These are phyloP conservation scores for Coprinopsis sp. DNA, from an alignment of 768 basidiomycete genomes.

Conservation along the genomic window DNA sequence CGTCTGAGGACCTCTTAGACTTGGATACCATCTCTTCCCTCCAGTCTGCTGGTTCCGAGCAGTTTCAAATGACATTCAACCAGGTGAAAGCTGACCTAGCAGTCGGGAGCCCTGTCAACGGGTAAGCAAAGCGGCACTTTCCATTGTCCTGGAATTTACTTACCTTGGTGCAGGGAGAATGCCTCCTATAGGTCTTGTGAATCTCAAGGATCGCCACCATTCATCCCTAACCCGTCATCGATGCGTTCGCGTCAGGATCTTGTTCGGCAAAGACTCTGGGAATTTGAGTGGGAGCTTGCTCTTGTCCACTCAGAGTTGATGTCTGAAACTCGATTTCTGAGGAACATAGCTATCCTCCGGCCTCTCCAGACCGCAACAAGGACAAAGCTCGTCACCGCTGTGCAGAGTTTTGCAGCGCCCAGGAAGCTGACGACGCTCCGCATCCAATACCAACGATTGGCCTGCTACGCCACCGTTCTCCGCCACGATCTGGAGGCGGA, in stretches of 20 bases:
- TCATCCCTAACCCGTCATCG: neutral
- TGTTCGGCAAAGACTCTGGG: conserved; percentile 56
- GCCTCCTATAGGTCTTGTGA: too few species aligned
- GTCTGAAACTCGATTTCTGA: conserved; percentile 62
- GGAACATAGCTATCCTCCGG: conserved; percentile 79
- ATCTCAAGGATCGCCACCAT: neutral
- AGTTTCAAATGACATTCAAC: conserved; percentile 80
- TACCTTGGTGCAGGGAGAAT: too few species aligned
- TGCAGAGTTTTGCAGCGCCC: conserved; percentile 50
- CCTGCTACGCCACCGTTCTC: conserved; percentile 75
- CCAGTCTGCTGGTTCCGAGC: conserved; percentile 53
- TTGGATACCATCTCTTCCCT: conserved; percentile 41
- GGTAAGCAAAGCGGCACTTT: too few species aligned
- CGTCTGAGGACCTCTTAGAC: conserved; percentile 30
- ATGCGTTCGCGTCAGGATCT: conserved; percentile 37
- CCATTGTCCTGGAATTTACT: too few species aligned
- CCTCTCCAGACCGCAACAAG: conserved; percentile 86
- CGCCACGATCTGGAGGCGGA: conserved; percentile 72
- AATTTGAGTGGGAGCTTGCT: conserved; percentile 57
- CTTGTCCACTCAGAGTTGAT: conserved; percentile 57
- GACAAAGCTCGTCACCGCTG: conserved; percentile 59
- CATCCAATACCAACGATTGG: conserved; percentile 65
- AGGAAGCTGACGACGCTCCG: conserved; percentile 63
- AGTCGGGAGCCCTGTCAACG: conserved; percentile 37
- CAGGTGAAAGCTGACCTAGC: conserved; percentile 84